Evolutionary conservation across 768 basidiomycete genomes (phyloP).

Genomic region (Goffeauzyma gilvescens): DNA sequence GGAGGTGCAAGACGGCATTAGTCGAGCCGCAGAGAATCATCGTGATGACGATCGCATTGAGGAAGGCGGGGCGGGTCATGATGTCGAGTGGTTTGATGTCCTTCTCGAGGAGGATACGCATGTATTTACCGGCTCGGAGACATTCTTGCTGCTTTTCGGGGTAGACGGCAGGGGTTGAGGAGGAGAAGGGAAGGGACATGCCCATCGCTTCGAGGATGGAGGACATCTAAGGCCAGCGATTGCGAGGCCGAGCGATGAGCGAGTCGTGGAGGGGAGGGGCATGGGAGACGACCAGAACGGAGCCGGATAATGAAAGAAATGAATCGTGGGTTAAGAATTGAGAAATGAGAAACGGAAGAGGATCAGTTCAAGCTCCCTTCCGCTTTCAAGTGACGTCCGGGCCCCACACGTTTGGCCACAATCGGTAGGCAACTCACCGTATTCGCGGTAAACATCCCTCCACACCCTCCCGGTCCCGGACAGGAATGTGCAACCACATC

Average conservation of each 20-base stretch:
- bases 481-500: slow-evolving; percentile 74
- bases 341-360: no score
- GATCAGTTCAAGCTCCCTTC: no score
- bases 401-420: no score
- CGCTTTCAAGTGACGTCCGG: no score
- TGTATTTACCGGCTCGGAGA: slow-evolving; percentile 52
- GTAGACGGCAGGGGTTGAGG: slow-evolving; percentile 40
- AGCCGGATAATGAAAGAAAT: no score
- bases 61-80: slow-evolving; percentile 93
- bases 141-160: slow-evolving; percentile 70
- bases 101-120: slow-evolving; percentile 52
- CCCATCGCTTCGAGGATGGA: slow-evolving; percentile 57
- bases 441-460: slow-evolving; percentile 44
- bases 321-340: no score
- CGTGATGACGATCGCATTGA: slow-evolving; percentile 84
- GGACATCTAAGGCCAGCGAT: neutral
- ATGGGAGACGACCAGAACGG: neutral
- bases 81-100: slow-evolving; percentile 78
- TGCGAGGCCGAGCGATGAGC: neutral
- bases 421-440: no score
- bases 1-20: slow-evolving; percentile 14
- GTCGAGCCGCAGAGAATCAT: slow-evolving; percentile 73
- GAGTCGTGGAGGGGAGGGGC: neutral
- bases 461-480: slow-evolving; percentile 65
- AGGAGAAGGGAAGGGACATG: slow-evolving; percentile 64